Evolutionary conservation across 305 asterid genomes (phyloP), one percentile per base, ranked within the genome.

Genomic region (Fraxinus greggii): DNA sequence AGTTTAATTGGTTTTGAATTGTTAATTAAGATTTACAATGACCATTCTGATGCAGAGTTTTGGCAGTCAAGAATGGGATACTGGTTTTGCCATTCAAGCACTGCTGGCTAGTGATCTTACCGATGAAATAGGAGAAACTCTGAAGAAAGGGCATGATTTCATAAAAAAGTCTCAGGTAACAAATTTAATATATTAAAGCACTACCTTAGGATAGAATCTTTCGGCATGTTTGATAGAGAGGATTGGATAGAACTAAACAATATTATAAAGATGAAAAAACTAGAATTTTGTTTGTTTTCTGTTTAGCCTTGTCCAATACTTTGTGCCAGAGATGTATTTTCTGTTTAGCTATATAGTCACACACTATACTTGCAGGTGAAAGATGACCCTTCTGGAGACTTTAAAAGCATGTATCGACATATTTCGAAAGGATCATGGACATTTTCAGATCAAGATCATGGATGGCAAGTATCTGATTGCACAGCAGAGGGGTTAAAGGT

Each of bases 401-500:
- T 92, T 61, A 89, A 29, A 79, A 84, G 93, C 65, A 91, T 92
- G 97, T 78, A 93, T 56, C 90, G 95, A 19, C 98, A 92, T 79
- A 90, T 88, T 67, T 91, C 98, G 1, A 93, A 91, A 83, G 98
- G 98, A 23, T 88, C 98, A 0, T 92, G 98, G 98, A 86, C 96
- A 0, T 93, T 93, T 87, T 88, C 98, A 1, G 94, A 91, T 74
- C 94, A 89, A 89, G 98, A 93, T 88, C 95, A 92, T 10, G 98
- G 97, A 24, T 93, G 97, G 98, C 93, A 89, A 85, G 94, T 91
- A 15, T 92, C 98, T 5, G 98, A 92, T 77, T 90, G 95, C 80
- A 95, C 98, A 0, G 97, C 98, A 7, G 99, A 95, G 88, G 98
- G 89, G 40, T 61, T 95, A 78, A 95, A 89, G 97, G 99, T 93